phyloP scores from a whole-genome alignment of 306 rosid species.

The Cicer yamashitae region DNA sequence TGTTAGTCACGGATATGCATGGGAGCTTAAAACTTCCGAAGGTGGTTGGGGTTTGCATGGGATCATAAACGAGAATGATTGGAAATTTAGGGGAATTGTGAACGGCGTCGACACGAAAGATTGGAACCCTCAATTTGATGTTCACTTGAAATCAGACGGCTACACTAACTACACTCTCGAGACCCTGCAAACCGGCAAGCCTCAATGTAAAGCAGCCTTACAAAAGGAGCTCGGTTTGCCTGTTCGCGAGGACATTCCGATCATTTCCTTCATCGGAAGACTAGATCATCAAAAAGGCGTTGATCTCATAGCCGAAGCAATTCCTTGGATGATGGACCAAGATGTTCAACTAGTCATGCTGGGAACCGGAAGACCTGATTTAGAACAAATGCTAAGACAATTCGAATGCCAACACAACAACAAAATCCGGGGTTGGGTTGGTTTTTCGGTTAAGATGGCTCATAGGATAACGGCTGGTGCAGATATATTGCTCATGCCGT shows the following conservation, averaged over 20 bases:
- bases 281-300: constrained; percentile 91
- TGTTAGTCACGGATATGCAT: constrained; percentile 91
- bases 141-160: constrained; percentile 78
- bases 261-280: constrained; percentile 83
- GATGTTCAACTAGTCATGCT: constrained; percentile 86
- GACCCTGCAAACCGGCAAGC: constrained; percentile 77
- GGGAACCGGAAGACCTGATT: constrained; percentile 85
- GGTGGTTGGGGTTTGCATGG: constrained; percentile 98
- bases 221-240: constrained; percentile 93
- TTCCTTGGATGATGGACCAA: constrained; percentile 91
- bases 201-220: constrained; percentile 82
- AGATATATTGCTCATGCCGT: constrained; percentile 93
- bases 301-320: constrained; percentile 83
- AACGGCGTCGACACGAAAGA: constrained; percentile 87
- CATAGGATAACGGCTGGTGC: constrained; percentile 94
- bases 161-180: constrained; percentile 80
- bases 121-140: constrained; percentile 79
- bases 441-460: constrained; percentile 83
- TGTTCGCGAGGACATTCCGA: constrained; percentile 68
- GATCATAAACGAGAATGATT: constrained; percentile 78
- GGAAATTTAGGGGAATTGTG: constrained; percentile 92
- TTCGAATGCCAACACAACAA: constrained; percentile 59
- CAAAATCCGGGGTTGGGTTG: constrained; percentile 88
- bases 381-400: constrained; percentile 76
- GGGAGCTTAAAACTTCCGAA: constrained; percentile 86